A percentile compares a stretch with the other conserved stretches of the same genome.
These are phyloP conservation scores for Arabidopsis hybrid DNA, from an alignment of 441 rosid genomes.

Conservation along the genomic window DNA sequence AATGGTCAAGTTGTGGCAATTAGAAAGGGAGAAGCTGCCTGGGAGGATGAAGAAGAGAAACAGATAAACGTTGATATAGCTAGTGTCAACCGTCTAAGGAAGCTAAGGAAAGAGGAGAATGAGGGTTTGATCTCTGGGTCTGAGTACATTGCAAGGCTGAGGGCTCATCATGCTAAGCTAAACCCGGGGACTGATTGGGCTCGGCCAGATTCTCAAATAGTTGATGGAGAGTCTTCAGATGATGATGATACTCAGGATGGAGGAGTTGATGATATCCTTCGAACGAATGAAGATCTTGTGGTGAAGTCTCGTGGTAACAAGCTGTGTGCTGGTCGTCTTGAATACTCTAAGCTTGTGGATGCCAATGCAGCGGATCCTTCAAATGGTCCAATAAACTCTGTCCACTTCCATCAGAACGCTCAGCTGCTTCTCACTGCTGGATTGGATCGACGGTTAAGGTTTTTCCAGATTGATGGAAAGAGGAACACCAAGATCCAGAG, in stretches of 20 bases:
- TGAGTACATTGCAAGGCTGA: conserved; percentile 75
- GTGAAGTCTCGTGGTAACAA: conserved; percentile 56
- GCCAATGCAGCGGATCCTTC: conserved; percentile 83
- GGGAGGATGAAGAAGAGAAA: conserved; percentile 95
- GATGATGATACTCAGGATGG: conserved; percentile 62
- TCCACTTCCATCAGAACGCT: conserved; percentile 84
- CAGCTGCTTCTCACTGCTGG: conserved; percentile 87
- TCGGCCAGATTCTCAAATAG: conserved; percentile 46
- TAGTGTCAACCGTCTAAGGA: conserved; percentile 76
- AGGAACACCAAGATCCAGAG: conserved; percentile 87
- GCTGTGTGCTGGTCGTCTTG: conserved; percentile 74
- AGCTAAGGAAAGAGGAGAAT: conserved; percentile 79
- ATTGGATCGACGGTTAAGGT: conserved; percentile 70
- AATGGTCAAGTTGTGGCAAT: conserved; percentile 37
- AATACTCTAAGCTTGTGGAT: conserved; percentile 79
- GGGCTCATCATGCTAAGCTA: conserved; percentile 87
- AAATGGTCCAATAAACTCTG: conserved; percentile 72
- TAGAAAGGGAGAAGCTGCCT: conserved; percentile 59
- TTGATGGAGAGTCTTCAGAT: conserved; percentile 48
- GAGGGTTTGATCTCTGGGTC: conserved; percentile 76
- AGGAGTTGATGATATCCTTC: conserved; percentile 64
- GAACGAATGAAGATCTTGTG: conserved; percentile 80
- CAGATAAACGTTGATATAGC: conserved; percentile 58
- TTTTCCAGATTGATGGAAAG: conserved; percentile 94
- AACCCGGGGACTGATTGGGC: conserved; percentile 95